Conservation (phyloP, 208 protist genomes). For the Balamuthia mandrillaris region DNA sequence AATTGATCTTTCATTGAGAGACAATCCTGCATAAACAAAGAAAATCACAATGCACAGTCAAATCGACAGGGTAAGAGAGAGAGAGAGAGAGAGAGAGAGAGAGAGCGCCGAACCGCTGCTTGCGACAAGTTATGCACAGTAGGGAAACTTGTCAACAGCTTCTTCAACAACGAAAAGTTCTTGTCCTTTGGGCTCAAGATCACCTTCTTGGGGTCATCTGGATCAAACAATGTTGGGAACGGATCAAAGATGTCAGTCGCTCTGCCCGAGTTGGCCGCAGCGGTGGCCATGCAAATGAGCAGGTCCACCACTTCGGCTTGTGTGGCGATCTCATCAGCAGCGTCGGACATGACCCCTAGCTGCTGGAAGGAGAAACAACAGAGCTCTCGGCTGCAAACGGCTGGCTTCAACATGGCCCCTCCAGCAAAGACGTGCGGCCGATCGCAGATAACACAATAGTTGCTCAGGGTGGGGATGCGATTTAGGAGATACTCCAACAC, state of each 20-base stretch:
- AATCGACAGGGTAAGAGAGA: too few species aligned
- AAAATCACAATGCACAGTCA: background rate
- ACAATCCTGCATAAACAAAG: background rate
- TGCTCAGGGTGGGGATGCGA: slow-evolving; percentile 40
- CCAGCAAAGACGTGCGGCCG: slow-evolving; percentile 48
- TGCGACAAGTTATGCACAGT: background rate
- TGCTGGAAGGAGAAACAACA: slow-evolving; percentile 55
- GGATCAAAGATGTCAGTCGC: slow-evolving; percentile 39
- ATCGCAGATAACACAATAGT: slow-evolving; percentile 62
- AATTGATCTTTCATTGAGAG: background rate
- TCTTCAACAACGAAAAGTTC: background rate
- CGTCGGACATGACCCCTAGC: slow-evolving; percentile 41
- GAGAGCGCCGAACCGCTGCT: background rate
- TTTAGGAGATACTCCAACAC: slow-evolving; percentile 39
- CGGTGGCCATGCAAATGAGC: slow-evolving; percentile 39
- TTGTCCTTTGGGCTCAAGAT: background rate
- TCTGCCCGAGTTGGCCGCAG: slow-evolving; percentile 20
- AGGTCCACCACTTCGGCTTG: slow-evolving; percentile 52
- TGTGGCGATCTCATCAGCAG: slow-evolving; percentile 38
- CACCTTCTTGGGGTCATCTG: background rate
- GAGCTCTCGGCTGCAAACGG: slow-evolving; percentile 50
- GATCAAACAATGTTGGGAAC: slow-evolving; percentile 4
- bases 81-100: too few species aligned
- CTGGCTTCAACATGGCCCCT: slow-evolving; percentile 28
- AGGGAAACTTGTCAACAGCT: background rate